Percentiles rank a stretch among this genome's conserved stretches.
Evolutionary conservation across 257 asterid genomes (phyloP).

Genomic region (Salvia miltiorrhiza): DNA sequence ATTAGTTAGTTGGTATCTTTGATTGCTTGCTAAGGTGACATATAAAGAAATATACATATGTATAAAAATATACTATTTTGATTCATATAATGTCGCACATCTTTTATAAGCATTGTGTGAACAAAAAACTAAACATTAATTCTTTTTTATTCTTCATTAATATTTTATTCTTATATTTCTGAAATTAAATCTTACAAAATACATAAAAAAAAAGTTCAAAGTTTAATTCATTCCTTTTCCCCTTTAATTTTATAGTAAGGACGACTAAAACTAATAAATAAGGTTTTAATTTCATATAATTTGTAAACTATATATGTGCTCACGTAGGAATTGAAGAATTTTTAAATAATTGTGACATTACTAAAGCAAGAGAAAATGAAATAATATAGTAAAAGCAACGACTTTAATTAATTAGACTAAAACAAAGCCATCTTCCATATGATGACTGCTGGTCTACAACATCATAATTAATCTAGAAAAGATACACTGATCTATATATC

Average conservation of each 20-base stretch:
- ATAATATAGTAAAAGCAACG: constrained; percentile 27
- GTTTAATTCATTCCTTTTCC: no score
- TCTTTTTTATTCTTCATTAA: no score
- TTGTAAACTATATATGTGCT: neutral
- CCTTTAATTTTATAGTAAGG: no score
- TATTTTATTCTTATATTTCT: no score
- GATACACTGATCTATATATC: constrained; percentile 37
- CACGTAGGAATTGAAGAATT: neutral
- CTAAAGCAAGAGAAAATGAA: constrained; percentile 28
- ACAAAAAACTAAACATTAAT: no score
- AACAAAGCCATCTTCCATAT: constrained; percentile 50
- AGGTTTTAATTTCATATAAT: no score
- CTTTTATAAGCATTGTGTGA: no score
- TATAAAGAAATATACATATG: constrained; percentile 13
- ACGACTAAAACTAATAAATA: no score
- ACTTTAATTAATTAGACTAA: constrained; percentile 49
- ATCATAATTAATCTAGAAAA: constrained; percentile 55
- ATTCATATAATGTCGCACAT: no score
- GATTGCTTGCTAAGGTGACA: constrained; percentile 41
- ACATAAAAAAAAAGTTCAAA: no score
- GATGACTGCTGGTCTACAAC: constrained; percentile 51
- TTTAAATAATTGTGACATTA: constrained; percentile 27
- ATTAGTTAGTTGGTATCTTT: constrained; percentile 52
- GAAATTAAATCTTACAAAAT: no score
- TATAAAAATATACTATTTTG: neutral